Conservation (phyloP, 208 protist genomes). For the Acanthamoeba healyi region DNA sequence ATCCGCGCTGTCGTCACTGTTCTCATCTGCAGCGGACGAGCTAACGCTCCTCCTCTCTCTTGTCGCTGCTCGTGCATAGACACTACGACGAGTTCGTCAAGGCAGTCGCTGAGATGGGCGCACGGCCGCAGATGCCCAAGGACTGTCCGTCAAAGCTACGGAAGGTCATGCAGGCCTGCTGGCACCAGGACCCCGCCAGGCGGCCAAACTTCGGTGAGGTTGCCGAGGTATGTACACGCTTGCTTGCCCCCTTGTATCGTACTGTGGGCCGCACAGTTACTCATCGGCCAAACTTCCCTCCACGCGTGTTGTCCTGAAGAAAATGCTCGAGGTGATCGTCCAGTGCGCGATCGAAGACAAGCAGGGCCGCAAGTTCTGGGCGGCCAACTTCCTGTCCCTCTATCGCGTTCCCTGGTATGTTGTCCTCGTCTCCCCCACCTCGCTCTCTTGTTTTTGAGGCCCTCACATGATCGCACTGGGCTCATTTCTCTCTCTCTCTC, state of each 20-base stretch:
- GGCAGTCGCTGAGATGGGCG: slow-evolving; percentile 29
- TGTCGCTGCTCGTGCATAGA: not conserved
- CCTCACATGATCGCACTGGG: too few relatives aligned
- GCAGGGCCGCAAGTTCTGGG: slow-evolving; percentile 56
- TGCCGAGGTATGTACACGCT: not conserved
- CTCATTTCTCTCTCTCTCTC: too few relatives aligned
- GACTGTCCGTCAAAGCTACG: slow-evolving; percentile 37
- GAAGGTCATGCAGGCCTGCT: slow-evolving; percentile 62
- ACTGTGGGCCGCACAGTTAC: not conserved
- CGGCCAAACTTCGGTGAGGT: slow-evolving; percentile 56
- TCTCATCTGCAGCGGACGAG: not conserved
- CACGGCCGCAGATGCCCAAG: slow-evolving; percentile 11
- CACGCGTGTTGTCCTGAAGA: not conserved
- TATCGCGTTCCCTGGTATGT: slow-evolving; percentile 50
- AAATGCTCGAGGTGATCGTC: slow-evolving; percentile 47
- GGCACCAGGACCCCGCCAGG: slow-evolving; percentile 55
- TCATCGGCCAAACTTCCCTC: not conserved
- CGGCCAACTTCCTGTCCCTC: slow-evolving; percentile 29
- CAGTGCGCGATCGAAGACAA: slow-evolving; percentile 64
- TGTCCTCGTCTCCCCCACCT: not conserved
- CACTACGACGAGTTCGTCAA: slow-evolving; percentile 46
- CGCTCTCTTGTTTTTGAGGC: too few relatives aligned
- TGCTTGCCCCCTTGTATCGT: not conserved
- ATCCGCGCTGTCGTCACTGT: not conserved
- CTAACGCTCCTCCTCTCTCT: not conserved